Percentiles rank a stretch among this genome's conserved stretches.
phyloP scores from a whole-genome alignment of 2,329 filamentous ascomycete species.

The Claviceps pazoutovae region DNA sequence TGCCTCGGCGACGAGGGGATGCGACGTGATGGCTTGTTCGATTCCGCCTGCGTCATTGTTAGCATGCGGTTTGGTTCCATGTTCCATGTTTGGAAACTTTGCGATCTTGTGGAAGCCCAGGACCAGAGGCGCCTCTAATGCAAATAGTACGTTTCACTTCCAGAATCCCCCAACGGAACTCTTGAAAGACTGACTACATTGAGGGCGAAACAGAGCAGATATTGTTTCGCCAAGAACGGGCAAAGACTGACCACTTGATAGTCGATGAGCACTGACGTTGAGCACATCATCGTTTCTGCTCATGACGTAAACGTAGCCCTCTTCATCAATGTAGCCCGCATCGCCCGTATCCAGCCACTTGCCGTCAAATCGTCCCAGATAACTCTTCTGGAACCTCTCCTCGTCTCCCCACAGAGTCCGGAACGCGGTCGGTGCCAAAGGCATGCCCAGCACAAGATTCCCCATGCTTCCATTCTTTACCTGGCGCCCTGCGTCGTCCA shows the following conservation, averaged over 20 bases:
- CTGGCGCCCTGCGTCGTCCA: conserved; percentile 66
- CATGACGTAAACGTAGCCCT: conserved; percentile 54
- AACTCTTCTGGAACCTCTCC: conserved; percentile 72
- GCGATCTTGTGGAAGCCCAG: no score
- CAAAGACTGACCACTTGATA: conserved; percentile 57
- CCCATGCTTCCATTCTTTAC: conserved; percentile 65
- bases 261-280: conserved; percentile 86
- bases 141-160: no score
- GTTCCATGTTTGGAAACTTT: no score
- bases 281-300: conserved; percentile 70
- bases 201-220: background rate
- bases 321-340: conserved; percentile 68
- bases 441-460: conserved; percentile 76
- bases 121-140: no score
- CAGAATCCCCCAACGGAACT: background rate
- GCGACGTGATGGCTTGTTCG: conserved; percentile 78
- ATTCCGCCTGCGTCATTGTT: conserved; percentile 48
- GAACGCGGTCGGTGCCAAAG: conserved; percentile 75
- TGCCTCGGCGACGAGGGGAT: conserved; percentile 66
- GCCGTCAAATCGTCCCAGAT: conserved; percentile 67
- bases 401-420: conserved; percentile 78
- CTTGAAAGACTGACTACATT: background rate
- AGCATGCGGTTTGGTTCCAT: background rate
- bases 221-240: no score
- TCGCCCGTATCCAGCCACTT: conserved; percentile 87